phyloP scores from a whole-genome alignment of 345 rosid species.

The Anacardium occidentale region DNA sequence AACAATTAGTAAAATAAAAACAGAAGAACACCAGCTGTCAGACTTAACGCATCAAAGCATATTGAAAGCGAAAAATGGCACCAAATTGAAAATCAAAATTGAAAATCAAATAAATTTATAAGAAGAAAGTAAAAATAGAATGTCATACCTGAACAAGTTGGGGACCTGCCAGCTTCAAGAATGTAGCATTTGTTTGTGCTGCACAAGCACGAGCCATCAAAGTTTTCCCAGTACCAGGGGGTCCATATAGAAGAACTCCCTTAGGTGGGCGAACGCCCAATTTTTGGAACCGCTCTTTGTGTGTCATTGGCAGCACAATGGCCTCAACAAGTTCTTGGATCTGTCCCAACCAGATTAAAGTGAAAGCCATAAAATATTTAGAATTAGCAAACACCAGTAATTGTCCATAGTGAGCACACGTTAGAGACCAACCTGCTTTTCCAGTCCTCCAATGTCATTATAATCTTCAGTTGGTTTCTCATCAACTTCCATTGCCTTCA shows the following conservation, averaged over 20 bases:
- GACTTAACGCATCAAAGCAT: background rate
- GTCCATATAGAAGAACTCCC: conserved; percentile 96
- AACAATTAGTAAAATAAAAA: background rate
- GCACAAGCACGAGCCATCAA: conserved; percentile 99
- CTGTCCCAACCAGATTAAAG: conserved; percentile 36
- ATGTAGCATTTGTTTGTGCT: conserved; percentile 98
- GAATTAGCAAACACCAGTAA: background rate
- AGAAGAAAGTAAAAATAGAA: conserved; percentile 12
- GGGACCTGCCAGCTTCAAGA: conserved; percentile 95
- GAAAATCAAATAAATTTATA: background rate
- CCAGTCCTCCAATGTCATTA: conserved; percentile 97
- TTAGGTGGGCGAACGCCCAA: conserved; percentile 97
- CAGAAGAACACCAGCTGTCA: background rate
- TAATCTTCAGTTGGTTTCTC: conserved; percentile 99
- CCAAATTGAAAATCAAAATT: background rate
- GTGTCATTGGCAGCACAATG: conserved; percentile 98
- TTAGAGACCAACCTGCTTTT: conserved; percentile 69
- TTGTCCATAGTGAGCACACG: background rate
- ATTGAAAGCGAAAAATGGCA: background rate
- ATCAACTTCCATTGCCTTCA: conserved; percentile 99
- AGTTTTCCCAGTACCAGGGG: conserved; percentile 99
- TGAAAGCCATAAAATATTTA: background rate
- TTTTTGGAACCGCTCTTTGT: conserved; percentile 87
- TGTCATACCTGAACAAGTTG: conserved; percentile 87
- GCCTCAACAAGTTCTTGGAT: conserved; percentile 99